phyloP scores from a whole-genome alignment of 768 basidiomycete species.

The Holtermanniella nyarrowii region DNA sequence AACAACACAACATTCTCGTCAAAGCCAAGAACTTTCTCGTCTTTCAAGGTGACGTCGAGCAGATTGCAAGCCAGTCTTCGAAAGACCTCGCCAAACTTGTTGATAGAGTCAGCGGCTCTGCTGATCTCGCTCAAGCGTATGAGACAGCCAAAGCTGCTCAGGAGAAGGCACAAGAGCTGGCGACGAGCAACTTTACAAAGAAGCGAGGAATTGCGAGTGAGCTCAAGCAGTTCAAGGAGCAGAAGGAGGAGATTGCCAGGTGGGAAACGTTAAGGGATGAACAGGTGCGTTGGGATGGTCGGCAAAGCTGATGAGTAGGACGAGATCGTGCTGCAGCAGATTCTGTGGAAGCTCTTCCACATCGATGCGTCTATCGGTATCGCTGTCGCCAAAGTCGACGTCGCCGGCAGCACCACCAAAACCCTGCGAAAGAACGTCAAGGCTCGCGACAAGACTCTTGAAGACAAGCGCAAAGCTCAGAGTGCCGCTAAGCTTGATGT shows the following conservation, averaged over 20 bases:
- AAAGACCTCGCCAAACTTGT: conserved; percentile 80
- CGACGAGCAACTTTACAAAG: conserved; percentile 89
- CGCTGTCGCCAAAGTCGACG: conserved; percentile 58
- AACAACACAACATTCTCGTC: conserved; percentile 86
- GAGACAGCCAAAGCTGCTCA: conserved; percentile 78
- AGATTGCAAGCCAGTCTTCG: conserved; percentile 87
- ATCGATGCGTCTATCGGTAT: conserved; percentile 71
- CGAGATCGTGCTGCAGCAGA: conserved; percentile 65
- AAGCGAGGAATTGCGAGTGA: conserved; percentile 86
- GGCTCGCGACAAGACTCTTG: conserved; percentile 56
- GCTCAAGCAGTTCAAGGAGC: conserved; percentile 94
- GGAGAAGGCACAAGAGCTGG: conserved; percentile 84
- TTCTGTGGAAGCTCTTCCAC: conserved; percentile 80
- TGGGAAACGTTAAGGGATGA: conserved; percentile 70
- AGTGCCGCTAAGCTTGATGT: conserved; percentile 64
- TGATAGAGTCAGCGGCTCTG: conserved; percentile 85
- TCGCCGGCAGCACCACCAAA: conserved; percentile 61
- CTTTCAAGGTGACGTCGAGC: conserved; percentile 98
- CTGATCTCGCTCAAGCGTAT: conserved; percentile 80
- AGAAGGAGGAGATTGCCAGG: conserved; percentile 81
- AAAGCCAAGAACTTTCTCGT: conserved; percentile 99
- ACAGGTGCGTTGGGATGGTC: conserved; percentile 58
- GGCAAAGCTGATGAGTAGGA: too few relatives aligned
- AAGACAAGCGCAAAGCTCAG: conserved; percentile 65
- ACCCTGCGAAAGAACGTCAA: conserved; percentile 58